A percentile compares a stretch with the other conserved stretches of the same genome.
Evolutionary conservation across 805 yeast species (phyloP).

Genomic region (Wickerhamiella musiphila): DNA sequence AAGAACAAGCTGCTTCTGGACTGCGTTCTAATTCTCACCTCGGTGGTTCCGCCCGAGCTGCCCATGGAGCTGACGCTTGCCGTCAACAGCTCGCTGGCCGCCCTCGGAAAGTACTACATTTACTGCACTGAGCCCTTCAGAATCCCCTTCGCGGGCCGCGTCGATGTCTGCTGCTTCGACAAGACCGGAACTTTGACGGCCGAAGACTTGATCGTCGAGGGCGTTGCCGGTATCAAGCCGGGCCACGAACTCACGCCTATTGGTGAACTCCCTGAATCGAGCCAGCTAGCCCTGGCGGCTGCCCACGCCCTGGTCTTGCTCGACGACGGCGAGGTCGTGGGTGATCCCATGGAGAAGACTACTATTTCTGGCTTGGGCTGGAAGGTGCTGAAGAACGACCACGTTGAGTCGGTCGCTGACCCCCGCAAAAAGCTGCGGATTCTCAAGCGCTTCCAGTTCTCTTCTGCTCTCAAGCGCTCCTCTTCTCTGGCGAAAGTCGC

Average conservation of each 20-base stretch:
- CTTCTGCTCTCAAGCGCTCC: conserved; percentile 89
- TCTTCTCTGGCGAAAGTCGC: conserved; percentile 56
- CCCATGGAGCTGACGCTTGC: conserved; percentile 99
- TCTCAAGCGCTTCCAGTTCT: conserved; percentile 88
- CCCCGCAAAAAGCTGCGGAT: conserved; percentile 39
- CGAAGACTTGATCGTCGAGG: conserved; percentile 91
- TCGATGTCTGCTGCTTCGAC: conserved; percentile 96
- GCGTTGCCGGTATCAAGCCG: conserved; percentile 68
- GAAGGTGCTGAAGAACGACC: conserved; percentile 64
- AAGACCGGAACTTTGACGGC: conserved; percentile 97
- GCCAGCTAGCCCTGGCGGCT: conserved; percentile 67
- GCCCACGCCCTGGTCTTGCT: conserved; percentile 90
- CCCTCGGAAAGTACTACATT: conserved; percentile 71
- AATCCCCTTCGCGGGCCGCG: conserved; percentile 93
- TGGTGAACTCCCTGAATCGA: conserved; percentile 49
- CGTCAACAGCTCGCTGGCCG: conserved; percentile 77
- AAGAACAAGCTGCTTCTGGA: conserved; percentile 87
- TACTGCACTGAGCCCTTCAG: conserved; percentile 98
- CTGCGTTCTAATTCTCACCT: conserved; percentile 87
- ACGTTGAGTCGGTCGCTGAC: conserved; percentile 33
- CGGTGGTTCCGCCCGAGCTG: conserved; percentile 96
- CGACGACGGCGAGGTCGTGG: conserved; percentile 94
- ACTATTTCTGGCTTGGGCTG: conserved; percentile 78
- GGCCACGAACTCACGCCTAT: conserved; percentile 36
- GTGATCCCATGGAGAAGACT: conserved; percentile 98